Conservation (phyloP, 2,329 filamentous ascomycete species). For the Keithomyces neogunnii region DNA sequence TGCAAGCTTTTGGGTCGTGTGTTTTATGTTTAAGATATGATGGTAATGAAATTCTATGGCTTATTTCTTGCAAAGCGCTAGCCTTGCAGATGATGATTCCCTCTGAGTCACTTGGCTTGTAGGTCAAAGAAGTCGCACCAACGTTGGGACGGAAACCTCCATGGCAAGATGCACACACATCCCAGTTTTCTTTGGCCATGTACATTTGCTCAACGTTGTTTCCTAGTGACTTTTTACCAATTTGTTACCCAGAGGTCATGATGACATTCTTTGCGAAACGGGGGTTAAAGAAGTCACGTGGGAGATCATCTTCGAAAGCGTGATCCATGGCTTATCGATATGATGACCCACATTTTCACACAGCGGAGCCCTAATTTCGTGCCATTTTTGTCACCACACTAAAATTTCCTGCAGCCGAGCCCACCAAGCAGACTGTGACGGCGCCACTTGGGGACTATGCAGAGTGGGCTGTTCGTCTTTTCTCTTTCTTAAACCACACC, state of each 20-base stretch:
- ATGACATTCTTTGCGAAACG: no score
- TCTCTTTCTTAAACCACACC: constrained; percentile 9
- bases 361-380: constrained; percentile 25
- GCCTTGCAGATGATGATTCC: no score
- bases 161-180: no score
- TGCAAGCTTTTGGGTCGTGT: constrained; percentile 8
- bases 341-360: constrained; percentile 11
- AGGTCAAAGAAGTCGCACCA: no score
- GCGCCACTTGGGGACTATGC: neutral
- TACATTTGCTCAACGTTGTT: no score
- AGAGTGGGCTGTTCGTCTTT: constrained; percentile 1
- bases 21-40: constrained; percentile 1
- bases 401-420: constrained; percentile 12
- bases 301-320: no score
- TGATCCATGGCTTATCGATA: neutral
- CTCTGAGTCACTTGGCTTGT: no score
- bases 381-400: constrained; percentile 17
- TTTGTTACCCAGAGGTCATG: no score
- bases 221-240: no score
- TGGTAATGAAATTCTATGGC: neutral
- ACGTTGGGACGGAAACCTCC: no score
- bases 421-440: neutral
- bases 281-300: neutral
- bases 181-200: no score
- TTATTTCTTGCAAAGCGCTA: no score